Base-by-base conservation (phyloP, 228 moss, liverwort and hornwort genomes). In the Sphagnum fallax region DNA sequence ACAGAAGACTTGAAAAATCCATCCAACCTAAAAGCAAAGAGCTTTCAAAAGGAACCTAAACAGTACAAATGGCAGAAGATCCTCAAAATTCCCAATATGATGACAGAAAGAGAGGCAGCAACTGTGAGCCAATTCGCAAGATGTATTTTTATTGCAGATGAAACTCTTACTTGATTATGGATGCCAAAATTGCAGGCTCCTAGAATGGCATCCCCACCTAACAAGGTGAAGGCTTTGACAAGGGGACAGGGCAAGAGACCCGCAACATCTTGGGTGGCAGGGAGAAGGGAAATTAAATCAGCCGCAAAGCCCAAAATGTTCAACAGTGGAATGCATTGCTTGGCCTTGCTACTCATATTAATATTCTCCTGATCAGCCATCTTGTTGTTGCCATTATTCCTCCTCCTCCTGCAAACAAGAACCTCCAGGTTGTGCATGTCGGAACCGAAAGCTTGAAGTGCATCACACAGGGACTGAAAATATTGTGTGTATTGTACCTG, bases 381-480 rank as follows among this genome's bases (percentile, higher is more conserved):
- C 32, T 32, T 32, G 32, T 32, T 32, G 32, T 32, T 32, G 32
- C 32, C 32, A 32, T 32, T 32, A 32, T 32, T 32, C 73, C 59
- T 65, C 59, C 66, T 70, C 48, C 78, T 82, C 72, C 63, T 70
- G 62, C 82, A 86, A 52, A 32, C 32, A 32, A 86, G 75, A 47
- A 66, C 75, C 47, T 79, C 80, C 69, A 86, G 73, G 66, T 82
- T 57, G 73, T 68, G 12, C 66, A 76, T 50, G 48, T 73, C 76
- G 67, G 52, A 67, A 53, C 52, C 59, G 50, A 82, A 72, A 50
- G 73, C 71, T 76, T 78, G 83, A 57, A 87, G 62, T 47, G 83
- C 78, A 59, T 83, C 87, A 76, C 67, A 76, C 48, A 87, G 76
- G 67, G 78, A 78, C 14, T 78, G 76, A 65, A 87, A 87, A 70